These are phyloP conservation scores for Naganishia cerealis DNA, from an alignment of 1,284 basidiomycete species.

Conservation along the genomic window DNA sequence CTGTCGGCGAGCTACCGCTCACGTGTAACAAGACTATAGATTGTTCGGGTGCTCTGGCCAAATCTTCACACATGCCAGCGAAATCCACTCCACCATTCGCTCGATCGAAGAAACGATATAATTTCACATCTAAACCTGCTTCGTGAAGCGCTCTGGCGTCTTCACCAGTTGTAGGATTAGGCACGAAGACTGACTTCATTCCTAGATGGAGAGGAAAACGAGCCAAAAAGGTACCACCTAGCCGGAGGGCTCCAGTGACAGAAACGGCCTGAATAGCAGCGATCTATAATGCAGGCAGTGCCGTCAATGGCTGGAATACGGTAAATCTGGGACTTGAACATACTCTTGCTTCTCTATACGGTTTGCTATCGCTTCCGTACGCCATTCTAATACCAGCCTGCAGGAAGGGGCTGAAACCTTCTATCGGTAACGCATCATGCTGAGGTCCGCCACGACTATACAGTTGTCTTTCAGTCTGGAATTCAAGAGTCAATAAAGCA, in stretches of 20 bases:
- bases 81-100: constrained; percentile 86
- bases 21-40: constrained; percentile 89
- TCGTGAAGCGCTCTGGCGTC: constrained; percentile 46
- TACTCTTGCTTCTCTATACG: constrained; percentile 63
- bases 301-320: neutral
- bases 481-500: constrained; percentile 40
- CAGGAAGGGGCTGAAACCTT: constrained; percentile 49
- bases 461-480: constrained; percentile 33
- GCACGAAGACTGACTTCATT: constrained; percentile 41
- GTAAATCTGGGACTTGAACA: constrained; percentile 4
- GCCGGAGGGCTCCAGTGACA: constrained; percentile 91
- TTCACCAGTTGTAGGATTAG: constrained; percentile 47
- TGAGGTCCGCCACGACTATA: constrained; percentile 34
- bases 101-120: constrained; percentile 73
- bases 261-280: constrained; percentile 80
- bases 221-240: constrained; percentile 83
- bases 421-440: constrained; percentile 45
- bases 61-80: constrained; percentile 66
- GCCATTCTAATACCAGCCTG: constrained; percentile 46
- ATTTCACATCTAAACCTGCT: constrained; percentile 48
- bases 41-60: constrained; percentile 61
- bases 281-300: constrained; percentile 38
- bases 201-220: constrained; percentile 58
- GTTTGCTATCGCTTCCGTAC: constrained; percentile 62
- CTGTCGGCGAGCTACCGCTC: constrained; percentile 94